Evolutionary conservation across 73 alveolate genomes (phyloP).

Genomic region (Symbiodinium pilosum): DNA sequence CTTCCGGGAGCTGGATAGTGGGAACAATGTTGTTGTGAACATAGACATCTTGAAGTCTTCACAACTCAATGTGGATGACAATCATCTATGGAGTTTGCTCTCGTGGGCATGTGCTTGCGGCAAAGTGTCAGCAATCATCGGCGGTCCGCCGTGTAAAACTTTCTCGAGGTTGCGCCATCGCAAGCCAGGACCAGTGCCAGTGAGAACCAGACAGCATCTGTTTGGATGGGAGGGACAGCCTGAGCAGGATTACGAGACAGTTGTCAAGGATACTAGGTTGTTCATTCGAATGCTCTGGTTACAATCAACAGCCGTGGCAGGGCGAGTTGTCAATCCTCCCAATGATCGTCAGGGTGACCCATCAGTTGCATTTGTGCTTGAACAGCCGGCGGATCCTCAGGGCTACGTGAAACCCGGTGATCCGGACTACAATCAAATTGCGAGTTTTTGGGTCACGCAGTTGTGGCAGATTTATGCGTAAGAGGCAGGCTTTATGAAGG

Average conservation of each 20-base stretch:
- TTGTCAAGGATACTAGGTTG: background rate
- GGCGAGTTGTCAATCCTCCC: background rate
- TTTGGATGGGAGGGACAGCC: background rate
- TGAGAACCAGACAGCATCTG: background rate
- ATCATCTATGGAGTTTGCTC: background rate
- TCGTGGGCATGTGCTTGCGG: background rate
- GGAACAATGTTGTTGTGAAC: background rate
- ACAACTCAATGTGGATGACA: background rate
- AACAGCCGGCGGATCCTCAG: slow-evolving; percentile 38
- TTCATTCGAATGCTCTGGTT: background rate
- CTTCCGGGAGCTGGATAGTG: background rate
- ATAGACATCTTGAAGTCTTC: background rate
- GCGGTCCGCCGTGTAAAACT: slow-evolving; percentile 33
- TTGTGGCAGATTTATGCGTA: background rate
- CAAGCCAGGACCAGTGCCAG: slow-evolving; percentile 19
- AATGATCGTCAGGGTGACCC: too few relatives aligned
- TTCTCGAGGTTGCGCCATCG: background rate
- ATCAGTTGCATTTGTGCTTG: background rate
- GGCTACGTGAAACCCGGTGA: background rate
- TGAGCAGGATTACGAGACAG: background rate
- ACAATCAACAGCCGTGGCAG: background rate
- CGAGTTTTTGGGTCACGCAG: background rate
- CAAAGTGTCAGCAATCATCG: background rate
- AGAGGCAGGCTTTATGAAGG: background rate
- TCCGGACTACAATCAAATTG: background rate